Evolutionary conservation across 2,329 filamentous ascomycete genomes (phyloP), one percentile per base, ranked within the genome.

Genomic region (Fusarium fujikuroi): DNA sequence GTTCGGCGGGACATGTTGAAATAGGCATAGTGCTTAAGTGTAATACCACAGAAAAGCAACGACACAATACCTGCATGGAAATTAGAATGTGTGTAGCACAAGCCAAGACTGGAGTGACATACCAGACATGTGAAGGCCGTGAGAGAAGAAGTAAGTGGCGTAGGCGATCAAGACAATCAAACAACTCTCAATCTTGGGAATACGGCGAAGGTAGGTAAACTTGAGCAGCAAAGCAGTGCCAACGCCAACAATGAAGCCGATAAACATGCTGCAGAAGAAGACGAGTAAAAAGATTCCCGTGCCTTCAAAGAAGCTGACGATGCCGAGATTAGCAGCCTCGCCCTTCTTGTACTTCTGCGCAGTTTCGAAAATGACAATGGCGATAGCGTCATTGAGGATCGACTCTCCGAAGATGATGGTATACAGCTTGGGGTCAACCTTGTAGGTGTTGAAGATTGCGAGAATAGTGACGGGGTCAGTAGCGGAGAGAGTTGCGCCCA

Each of bases 1-100:
- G 96, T 98, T 70, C 96, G 92, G 54, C 96, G 92, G 36, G 96
- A 99, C 96, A 99, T 99, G 85, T 99, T 99, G 87, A 98, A 98
- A 84, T 99, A 99, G 71, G 96, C 96, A 79, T 99, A 99, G 81
- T 99, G 96, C 83, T 99, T 99, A 72, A 99, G 87, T 16, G 96
- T 98, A 76, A 99, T 99, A 62, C 96, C 96, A 82, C 96, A 99
- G 86, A 99, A 99, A 4, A 99, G 87, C 66, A 99, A 87, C 30
- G 96, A 97, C 75, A 99, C 96, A 78, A 99, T 99, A 76, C 95
- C 94, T 96, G 32, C 19, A 46, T 50, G 10, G n/a, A 43, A n/a
- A 16, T 77, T 59, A 77, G 70, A 39, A 61, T 46, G 16, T 40
- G n/a, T 10, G 8, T 23, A 12, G n/a, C 23, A 16, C 30, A 32